A percentile compares a stretch with the other conserved stretches of the same genome.
Evolutionary conservation across 2,329 filamentous ascomycete genomes (phyloP).

Genomic region (Remersonia thermophila): DNA sequence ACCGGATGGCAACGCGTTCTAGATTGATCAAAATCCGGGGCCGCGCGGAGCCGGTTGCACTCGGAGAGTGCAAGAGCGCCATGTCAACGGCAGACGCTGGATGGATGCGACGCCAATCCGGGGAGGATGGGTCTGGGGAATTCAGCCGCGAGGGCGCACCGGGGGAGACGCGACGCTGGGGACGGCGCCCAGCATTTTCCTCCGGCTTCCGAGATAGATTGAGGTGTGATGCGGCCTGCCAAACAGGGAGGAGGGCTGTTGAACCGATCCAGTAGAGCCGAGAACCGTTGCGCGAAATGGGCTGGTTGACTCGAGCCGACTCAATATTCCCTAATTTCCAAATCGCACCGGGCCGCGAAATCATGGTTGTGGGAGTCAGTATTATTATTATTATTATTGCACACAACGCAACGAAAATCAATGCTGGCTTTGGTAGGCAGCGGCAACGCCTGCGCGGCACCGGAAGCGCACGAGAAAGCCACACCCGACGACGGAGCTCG

Average conservation of each 20-base stretch:
- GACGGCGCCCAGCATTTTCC: slow-evolving; percentile 6
- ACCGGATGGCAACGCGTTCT: background rate
- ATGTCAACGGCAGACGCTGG: slow-evolving; percentile 1
- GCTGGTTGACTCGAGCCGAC: too few species aligned
- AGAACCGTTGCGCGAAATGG: too few species aligned
- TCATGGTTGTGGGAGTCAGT: too few species aligned
- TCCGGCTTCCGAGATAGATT: slow-evolving; percentile 10
- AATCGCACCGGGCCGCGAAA: too few species aligned
- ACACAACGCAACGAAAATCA: too few species aligned
- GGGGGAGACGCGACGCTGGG: background rate
- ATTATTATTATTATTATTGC: too few species aligned
- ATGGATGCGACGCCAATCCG: slow-evolving; percentile 9
- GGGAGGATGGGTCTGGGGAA: slow-evolving; percentile 10
- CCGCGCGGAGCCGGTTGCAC: too few species aligned
- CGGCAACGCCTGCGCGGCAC: too few species aligned
- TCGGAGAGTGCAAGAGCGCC: background rate
- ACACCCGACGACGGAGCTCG: too few species aligned
- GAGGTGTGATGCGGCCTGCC: slow-evolving; percentile 1
- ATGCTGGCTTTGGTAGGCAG: too few species aligned
- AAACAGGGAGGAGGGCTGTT: slow-evolving; percentile 4
- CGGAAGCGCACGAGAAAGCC: too few species aligned
- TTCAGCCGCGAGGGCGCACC: slow-evolving; percentile 16
- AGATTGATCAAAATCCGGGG: background rate
- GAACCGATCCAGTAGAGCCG: slow-evolving; percentile 3
- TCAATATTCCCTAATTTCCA: too few species aligned